Base-by-base conservation (phyloP, 768 basidiomycete species). In the Chalciporus pseudorubinellus region DNA sequence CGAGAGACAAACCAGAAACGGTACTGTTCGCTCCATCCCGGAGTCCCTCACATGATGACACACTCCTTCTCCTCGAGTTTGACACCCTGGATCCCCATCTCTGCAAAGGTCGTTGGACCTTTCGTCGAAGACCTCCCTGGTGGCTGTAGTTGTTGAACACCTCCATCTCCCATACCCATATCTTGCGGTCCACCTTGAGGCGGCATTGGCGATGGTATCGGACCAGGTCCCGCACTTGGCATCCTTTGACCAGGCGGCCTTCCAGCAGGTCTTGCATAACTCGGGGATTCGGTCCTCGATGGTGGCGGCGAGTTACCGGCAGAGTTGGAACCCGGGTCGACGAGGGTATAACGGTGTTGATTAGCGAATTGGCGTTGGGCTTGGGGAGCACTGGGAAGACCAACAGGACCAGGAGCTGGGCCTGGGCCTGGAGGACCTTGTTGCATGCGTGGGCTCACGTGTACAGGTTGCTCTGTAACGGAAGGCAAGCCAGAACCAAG, bases 71-170 rank as follows among this genome's bases (percentile, higher is more conserved):
- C 81, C 61, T 92, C 83, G 39, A 82, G 79, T 61, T 87, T 89
- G 22, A 77, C 81, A 12, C 86, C 85, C 28, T 84, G 80, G 62
- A 93, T 87, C 0, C 94, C 94, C 93, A 97, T 94, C 75, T 95
- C 93, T 19, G 86, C 89, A 71, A 97, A 95, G 39, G 92, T 94
- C 62, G 85, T 77, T 1, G 89, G 81, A 1, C 84, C 78, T 48
- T 62, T 71, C 26, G n/a, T n/a, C n/a, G n/a, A n/a, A n/a, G n/a
- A n/a, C n/a, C n/a, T n/a, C 20, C 24, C 9, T 45, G 58, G 61
- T 31, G 40, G 46, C 21, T 44, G 16, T 29, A 52, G 36, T 2
- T 44, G 57, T 39, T 53, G 66, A 14, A 41, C 22, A 16, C 3
- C 26, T 1, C 40, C 28, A 1, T 24, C 41, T 12, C 39, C 50